Evolutionary conservation across 139 green algal species (phyloP), one percentile per base, ranked within the genome.

Genomic region (Pleodorina starrii): DNA sequence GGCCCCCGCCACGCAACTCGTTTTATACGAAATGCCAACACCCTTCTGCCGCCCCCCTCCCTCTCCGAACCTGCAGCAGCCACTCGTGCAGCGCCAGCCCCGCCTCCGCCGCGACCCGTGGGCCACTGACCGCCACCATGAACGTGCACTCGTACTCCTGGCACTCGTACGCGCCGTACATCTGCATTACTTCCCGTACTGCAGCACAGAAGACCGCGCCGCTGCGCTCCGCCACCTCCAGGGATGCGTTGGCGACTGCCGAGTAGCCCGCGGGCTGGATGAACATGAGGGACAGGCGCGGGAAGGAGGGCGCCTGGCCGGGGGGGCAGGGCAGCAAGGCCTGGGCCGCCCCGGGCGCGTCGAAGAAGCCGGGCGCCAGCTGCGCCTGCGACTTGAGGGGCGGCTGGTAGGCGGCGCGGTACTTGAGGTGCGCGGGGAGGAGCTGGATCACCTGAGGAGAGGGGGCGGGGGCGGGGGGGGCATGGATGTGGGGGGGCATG

Each of bases 81-180:
- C 87, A 68, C 23, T 86, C 57, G 21, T 86, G 79, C 79, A 86
- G 79, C 38, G 79, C 79, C 54, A 86, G 57, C 35, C 54, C 79
- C 38, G 32, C 38, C 79, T 86, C 79, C 38, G 54, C 79, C 5
- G 79, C 79, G 23, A n/a, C 36, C 25, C 79, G 79, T 23, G 79
- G 38, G 35, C 35, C 66, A 19, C 1, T 59, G 54, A 36, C 93
- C 12, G 85, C 92, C 50, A 93, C 44, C 72, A 92, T 91, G 89
- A 95, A 93, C 59, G 88, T 90, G 42, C 90, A 89, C 23, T 91
- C 90, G 66, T 93, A 91, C 83, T 93, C 90, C 68, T 93, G 90
- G 74, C 90, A 91, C 57, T 93, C 90, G 43, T 93, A 93, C 46
- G 77, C 87, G 43, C 74, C 50, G 74, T 79, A 93, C 63, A 85